A percentile compares a stretch with the other conserved stretches of the same genome.
phyloP scores from a whole-genome alignment of 129 eudicot genomes.

The Arctium minus region DNA sequence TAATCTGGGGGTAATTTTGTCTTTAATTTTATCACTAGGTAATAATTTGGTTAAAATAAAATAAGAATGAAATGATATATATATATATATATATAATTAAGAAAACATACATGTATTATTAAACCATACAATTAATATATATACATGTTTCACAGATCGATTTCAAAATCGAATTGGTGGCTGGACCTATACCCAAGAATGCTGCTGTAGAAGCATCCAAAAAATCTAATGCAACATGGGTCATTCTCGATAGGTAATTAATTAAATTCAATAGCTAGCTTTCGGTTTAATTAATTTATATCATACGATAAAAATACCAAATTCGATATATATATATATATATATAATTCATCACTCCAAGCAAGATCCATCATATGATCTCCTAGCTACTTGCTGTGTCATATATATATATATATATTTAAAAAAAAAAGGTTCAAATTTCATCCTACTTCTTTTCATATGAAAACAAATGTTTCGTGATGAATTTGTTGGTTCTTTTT shows the following conservation, averaged over 20 bases:
- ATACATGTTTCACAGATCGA: constrained; percentile 21
- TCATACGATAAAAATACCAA: too few relatives aligned
- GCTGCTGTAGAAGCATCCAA: constrained; percentile 35
- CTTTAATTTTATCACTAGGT: not conserved
- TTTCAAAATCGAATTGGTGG: constrained; percentile 39
- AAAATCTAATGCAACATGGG: constrained; percentile 39
- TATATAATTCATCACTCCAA: too few relatives aligned
- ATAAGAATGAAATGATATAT: not conserved
- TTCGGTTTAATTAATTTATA: not conserved
- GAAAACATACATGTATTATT: not conserved
- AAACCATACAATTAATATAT: not conserved
- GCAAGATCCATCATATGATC: too few relatives aligned
- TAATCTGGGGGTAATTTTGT: not conserved
- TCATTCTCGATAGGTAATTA: constrained; percentile 47
- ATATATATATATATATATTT: too few relatives aligned
- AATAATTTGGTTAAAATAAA: not conserved
- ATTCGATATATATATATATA: too few relatives aligned
- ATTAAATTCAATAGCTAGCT: not conserved
- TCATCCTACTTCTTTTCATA: not conserved
- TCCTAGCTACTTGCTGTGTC: too few relatives aligned
- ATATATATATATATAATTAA: too few relatives aligned
- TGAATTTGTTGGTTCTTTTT: not conserved
- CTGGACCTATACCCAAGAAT: constrained; percentile 37
- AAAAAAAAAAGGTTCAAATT: too few relatives aligned
- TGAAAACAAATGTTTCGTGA: not conserved